A percentile compares a stretch with the other conserved stretches of the same genome.
Evolutionary conservation across 768 basidiomycete species (phyloP).

Genomic region (Lentinus brumalis): DNA sequence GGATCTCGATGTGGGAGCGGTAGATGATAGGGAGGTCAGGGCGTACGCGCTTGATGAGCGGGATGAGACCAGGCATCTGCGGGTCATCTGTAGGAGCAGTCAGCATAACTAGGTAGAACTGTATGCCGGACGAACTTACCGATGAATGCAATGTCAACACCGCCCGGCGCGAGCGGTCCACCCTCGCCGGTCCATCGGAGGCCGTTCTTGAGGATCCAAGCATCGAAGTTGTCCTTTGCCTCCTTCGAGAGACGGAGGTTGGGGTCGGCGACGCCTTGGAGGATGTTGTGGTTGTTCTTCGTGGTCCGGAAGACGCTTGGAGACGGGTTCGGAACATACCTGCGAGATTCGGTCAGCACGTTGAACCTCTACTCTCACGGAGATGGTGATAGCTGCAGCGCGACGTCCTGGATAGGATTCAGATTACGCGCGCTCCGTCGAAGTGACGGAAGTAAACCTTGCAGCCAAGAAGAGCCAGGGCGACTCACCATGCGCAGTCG

Average conservation of each 20-base stretch:
- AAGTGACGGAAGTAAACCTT: not conserved
- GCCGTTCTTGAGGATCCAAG: constrained; percentile 90
- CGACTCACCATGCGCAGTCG: constrained; percentile 72
- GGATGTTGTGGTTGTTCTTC: constrained; percentile 93
- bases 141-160: constrained; percentile 88
- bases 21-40: constrained; percentile 64
- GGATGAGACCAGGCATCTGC: constrained; percentile 94
- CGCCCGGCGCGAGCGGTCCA: constrained; percentile 80
- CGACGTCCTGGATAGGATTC: not conserved
- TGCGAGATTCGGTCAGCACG: constrained; percentile 29
- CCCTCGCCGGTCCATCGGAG: constrained; percentile 85
- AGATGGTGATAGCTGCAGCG: not conserved
- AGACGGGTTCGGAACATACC: constrained; percentile 88
- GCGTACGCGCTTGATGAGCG: constrained; percentile 82
- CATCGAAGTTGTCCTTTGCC: constrained; percentile 77
- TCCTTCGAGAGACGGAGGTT: constrained; percentile 76
- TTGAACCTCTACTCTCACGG: not conserved
- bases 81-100: constrained; percentile 62
- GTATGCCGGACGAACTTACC: constrained; percentile 44
- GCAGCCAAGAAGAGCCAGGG: constrained; percentile 1
- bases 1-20: constrained; percentile 2
- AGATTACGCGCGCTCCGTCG: constrained; percentile 12
- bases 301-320: constrained; percentile 91
- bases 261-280: constrained; percentile 88
- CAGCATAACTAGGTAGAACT: constrained; percentile 22